These are phyloP conservation scores for Globisporangium sylvaticum DNA, from an alignment of 352 stramenopile genomes.

Conservation along the genomic window DNA sequence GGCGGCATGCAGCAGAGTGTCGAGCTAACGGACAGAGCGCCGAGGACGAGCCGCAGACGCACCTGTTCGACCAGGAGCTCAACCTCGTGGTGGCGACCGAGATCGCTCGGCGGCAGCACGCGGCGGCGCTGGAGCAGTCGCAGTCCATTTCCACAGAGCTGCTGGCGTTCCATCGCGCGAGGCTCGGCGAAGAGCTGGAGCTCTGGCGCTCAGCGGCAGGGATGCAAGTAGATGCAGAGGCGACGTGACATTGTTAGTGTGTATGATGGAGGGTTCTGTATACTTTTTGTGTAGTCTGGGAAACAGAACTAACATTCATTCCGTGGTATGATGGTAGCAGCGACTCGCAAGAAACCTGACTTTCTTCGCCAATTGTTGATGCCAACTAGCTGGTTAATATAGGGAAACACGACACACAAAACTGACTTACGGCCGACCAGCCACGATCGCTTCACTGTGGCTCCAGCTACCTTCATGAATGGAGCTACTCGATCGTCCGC, in stretches of 20 bases:
- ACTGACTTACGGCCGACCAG: background rate
- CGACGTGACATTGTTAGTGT: background rate
- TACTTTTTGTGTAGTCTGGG: background rate
- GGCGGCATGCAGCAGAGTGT: conserved; percentile 30
- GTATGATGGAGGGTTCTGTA: background rate
- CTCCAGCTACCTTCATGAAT: too few species aligned
- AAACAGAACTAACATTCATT: background rate
- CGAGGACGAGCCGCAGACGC: conserved; percentile 11
- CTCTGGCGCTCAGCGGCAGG: conserved; percentile 10
- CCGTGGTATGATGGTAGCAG: too few species aligned
- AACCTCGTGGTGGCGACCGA: conserved; percentile 14
- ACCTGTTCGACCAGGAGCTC: conserved; percentile 26
- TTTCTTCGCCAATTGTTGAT: background rate
- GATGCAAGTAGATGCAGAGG: background rate
- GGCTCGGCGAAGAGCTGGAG: conserved; percentile 15
- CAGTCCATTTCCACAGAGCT: conserved; percentile 16
- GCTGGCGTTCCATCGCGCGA: conserved; percentile 18
- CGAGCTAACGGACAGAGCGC: conserved; percentile 16
- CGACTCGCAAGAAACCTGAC: too few species aligned
- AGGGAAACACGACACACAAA: background rate
- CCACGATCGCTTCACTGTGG: too few species aligned
- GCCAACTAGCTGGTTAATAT: background rate
- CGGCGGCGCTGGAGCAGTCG: conserved; percentile 1
- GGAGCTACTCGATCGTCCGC: background rate
- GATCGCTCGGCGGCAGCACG: background rate